phyloP scores from a whole-genome alignment of 805 yeast genomes.

The Candida suzukii region DNA sequence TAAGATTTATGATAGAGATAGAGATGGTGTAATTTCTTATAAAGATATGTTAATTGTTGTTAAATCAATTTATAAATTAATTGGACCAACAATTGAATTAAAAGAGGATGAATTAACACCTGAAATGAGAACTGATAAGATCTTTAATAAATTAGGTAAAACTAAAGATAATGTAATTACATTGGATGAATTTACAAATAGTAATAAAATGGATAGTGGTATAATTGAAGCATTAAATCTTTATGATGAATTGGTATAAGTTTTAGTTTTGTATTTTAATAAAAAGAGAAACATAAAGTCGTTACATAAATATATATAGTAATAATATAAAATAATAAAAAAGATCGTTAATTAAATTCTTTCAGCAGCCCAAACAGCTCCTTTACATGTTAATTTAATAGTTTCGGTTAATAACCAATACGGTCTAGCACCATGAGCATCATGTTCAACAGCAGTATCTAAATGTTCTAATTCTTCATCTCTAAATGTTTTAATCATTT shows the following conservation, averaged over 20 bases:
- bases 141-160: conserved; percentile 69
- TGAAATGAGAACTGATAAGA: conserved; percentile 75
- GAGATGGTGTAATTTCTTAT: conserved; percentile 68
- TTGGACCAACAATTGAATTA: conserved; percentile 86
- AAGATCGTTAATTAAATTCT: conserved; percentile 41
- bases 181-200: conserved; percentile 78
- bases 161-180: conserved; percentile 62
- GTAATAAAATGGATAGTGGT: conserved; percentile 71
- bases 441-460: conserved; percentile 87
- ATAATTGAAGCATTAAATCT: conserved; percentile 70
- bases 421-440: conserved; percentile 90
- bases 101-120: conserved; percentile 91
- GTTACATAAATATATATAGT: too few relatives aligned
- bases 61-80: conserved; percentile 85
- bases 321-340: too few relatives aligned
- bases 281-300: not conserved
- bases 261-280: not conserved
- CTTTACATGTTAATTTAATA: conserved; percentile 73
- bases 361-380: conserved; percentile 91
- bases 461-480: conserved; percentile 95
- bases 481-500: conserved; percentile 66
- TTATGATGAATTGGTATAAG: conserved; percentile 21
- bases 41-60: conserved; percentile 77
- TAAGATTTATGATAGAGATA: conserved; percentile 76
- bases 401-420: conserved; percentile 83